These are phyloP conservation scores for Seiridium cupressi DNA, from an alignment of 2,329 filamentous ascomycete genomes.

Conservation along the genomic window DNA sequence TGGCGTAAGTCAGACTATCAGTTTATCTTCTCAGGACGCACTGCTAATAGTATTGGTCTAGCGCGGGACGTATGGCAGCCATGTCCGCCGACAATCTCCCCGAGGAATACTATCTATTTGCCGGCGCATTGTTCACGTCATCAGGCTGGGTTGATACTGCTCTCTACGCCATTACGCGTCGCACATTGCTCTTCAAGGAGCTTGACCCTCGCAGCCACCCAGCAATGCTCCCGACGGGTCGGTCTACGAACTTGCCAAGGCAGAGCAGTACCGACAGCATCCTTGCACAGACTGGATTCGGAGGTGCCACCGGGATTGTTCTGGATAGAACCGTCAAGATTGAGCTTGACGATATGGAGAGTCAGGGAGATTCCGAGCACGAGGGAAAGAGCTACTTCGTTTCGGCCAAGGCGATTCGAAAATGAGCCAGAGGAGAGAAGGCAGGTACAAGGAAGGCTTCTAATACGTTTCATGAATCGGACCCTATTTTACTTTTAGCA, in stretches of 20 bases:
- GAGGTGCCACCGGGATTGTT: constrained; percentile 16
- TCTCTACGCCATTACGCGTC: constrained; percentile 38
- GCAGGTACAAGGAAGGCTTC: not conserved
- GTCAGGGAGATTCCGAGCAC: not conserved
- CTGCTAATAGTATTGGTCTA: not conserved
- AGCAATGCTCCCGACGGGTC: not conserved
- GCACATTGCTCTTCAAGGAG: constrained; percentile 29
- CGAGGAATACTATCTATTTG: constrained; percentile 31
- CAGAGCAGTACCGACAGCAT: constrained; percentile 22
- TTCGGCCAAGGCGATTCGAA: not conserved
- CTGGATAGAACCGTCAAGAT: constrained; percentile 23
- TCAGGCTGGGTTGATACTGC: constrained; percentile 41
- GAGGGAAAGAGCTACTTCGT: not conserved
- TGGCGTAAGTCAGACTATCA: constrained; percentile 29
- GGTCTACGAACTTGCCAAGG: constrained; percentile 11
- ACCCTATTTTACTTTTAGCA: too few species aligned
- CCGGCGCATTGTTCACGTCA: constrained; percentile 29
- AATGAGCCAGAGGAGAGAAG: not conserved
- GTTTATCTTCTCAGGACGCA: not conserved
- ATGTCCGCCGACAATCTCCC: constrained; percentile 39
- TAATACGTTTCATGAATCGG: too few species aligned
- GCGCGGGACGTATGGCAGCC: constrained; percentile 45
- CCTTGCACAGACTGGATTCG: constrained; percentile 14
- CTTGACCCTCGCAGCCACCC: constrained; percentile 12
- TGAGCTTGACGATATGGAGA: constrained; percentile 21